Percentiles rank a stretch among this genome's conserved stretches.
Evolutionary conservation across 192 early-diverging fungal genomes (phyloP).

Genomic region (Backusella sp.): DNA sequence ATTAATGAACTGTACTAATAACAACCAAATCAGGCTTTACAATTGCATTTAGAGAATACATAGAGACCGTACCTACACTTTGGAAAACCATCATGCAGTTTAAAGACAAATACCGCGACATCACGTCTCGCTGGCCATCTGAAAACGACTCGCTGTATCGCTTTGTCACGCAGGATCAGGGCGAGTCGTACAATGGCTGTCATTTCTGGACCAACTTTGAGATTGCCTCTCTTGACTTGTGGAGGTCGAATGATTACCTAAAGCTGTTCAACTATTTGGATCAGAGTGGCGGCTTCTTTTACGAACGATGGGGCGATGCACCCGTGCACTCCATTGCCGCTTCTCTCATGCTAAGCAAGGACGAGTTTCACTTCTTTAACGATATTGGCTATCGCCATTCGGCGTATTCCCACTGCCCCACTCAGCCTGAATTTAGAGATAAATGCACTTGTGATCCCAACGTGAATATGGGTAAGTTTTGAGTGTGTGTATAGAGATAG

Average conservation of each 20-base stretch:
- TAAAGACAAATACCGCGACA: constrained; percentile 44
- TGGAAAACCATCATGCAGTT: constrained; percentile 64
- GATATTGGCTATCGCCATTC: constrained; percentile 74
- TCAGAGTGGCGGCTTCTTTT: constrained; percentile 66
- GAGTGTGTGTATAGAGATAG: not conserved
- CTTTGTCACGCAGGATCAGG: constrained; percentile 58
- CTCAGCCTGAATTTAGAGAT: constrained; percentile 39
- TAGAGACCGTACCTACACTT: constrained; percentile 67
- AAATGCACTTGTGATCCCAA: constrained; percentile 54
- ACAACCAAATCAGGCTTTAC: constrained; percentile 56
- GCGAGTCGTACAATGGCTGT: constrained; percentile 68
- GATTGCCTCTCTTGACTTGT: constrained; percentile 51
- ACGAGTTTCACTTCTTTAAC: constrained; percentile 71
- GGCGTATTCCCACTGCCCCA: constrained; percentile 58
- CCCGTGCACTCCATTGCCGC: constrained; percentile 72
- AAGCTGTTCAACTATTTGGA: constrained; percentile 72
- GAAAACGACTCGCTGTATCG: constrained; percentile 34
- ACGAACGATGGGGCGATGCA: constrained; percentile 81
- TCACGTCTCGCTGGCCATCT: constrained; percentile 34
- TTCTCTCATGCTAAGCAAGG: constrained; percentile 52
- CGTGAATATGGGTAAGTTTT: constrained; percentile 44
- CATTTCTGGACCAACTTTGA: constrained; percentile 94
- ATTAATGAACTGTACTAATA: no score
- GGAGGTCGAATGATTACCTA: constrained; percentile 63
- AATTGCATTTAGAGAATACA: constrained; percentile 70